Base-by-base conservation (phyloP, 2,329 filamentous ascomycete genomes). In the Epichloe glyceriae region DNA sequence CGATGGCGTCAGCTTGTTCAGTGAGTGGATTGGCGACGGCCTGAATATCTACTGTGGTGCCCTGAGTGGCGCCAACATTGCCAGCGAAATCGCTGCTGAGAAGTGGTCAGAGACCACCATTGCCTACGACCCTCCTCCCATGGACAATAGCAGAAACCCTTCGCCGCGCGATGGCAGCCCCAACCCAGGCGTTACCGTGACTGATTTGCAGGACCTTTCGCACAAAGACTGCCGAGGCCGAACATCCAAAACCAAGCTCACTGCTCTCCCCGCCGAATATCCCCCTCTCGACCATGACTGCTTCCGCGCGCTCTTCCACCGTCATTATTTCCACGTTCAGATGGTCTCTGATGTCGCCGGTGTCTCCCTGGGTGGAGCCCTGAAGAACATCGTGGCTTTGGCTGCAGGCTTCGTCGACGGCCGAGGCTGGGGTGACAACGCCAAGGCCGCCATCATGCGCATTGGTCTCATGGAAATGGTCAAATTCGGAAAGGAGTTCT, bases 91-190 rank as follows among this genome's bases (percentile, higher is more conserved):
- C 61, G 93, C 93, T 1, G 79, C 82, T 58, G 93, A 96, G 73
- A 95, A 96, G 68, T 97, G 88, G 79, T 95, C 86, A 54, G 93
- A 97, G 72, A 97, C 93, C 3, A 98, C 91, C 20, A 84, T 98
- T 53, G 93, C 90, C 45, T 98, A 98, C 68, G 89, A 95, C 62
- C 91, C 93, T 22, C 93, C 93, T 1, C 78, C 80, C 15, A 81
- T 95, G 72, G 52, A 53, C 34, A 91, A 97, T 59, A 93, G 86
- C 59, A 81, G 85, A 60, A 81, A 83, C 41, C 83, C 86, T 1
- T 69, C 75, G 61, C 72, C 74, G 37, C 70, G 71, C 30, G 70
- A 67, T 20, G 63, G 64, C 22, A 72, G 78, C 61, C 69, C 72
- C 50, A 69, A 72, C 58, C 69, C 77, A 54, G 66, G 72, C 70